Percentiles rank a stretch among this genome's conserved stretches.
Conservation (phyloP, 2,329 filamentous ascomycete genomes). For the Geosmithia morbida region DNA sequence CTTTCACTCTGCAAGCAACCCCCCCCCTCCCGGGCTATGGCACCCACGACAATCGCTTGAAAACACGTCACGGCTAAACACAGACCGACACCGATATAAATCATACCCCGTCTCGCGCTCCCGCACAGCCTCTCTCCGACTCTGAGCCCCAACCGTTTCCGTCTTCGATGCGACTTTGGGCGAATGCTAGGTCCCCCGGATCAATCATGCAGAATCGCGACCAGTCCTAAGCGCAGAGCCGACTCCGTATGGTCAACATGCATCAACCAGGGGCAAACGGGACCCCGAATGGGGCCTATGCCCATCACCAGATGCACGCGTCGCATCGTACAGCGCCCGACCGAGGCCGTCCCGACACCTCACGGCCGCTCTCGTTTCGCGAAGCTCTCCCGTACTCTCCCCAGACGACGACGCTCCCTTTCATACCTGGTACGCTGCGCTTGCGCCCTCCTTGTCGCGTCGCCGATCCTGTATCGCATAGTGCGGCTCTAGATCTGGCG, state of each 20-base stretch:
- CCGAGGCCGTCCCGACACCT: constrained; percentile 8
- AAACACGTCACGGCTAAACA: no score
- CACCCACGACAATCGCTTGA: no score
- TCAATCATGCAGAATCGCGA: constrained; percentile 1
- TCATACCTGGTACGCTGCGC: constrained; percentile 49
- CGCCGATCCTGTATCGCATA: not conserved
- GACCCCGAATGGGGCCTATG: constrained; percentile 15
- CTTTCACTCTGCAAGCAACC: no score
- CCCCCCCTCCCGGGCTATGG: no score
- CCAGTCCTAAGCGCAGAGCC: not conserved
- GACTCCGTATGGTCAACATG: not conserved
- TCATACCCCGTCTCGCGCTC: not conserved
- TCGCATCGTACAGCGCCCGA: constrained; percentile 2
- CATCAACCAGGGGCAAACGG: constrained; percentile 6
- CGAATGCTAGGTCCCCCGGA: not conserved
- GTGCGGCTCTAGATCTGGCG: not conserved
- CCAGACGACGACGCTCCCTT: constrained; percentile 66
- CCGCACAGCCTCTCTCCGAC: not conserved
- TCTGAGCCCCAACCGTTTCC: not conserved
- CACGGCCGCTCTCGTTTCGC: constrained; percentile 46
- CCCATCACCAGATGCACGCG: constrained; percentile 5
- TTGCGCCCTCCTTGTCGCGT: not conserved
- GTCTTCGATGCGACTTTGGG: not conserved
- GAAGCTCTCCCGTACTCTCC: constrained; percentile 75
- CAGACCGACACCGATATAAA: no score